Evolutionary conservation across 1,284 basidiomycete species (phyloP), one percentile per base, ranked within the genome.

Genomic region (Takashimella tepidaria): DNA sequence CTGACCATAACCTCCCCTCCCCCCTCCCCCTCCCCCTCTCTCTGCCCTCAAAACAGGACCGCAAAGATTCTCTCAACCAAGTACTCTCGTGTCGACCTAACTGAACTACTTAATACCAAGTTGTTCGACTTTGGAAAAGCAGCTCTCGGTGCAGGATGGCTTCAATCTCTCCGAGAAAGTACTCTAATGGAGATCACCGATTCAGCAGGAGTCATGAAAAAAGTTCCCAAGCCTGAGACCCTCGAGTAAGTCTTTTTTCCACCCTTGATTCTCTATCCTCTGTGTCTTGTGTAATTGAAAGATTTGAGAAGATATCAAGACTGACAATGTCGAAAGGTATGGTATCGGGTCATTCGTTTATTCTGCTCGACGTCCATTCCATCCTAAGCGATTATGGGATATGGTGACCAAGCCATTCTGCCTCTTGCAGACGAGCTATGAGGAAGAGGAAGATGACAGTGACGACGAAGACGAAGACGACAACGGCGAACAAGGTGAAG

Each of bases 351-450:
- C 64, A 11, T 75, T 70, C 50, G 75, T 76, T 20, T 77, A 74
- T 57, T 57, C 66, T 10, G 65, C 70, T 12, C 59, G 74, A 20
- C 57, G 77, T 10, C 79, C 79, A 0, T 79, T 80, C 65, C 75
- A 78, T 45, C 77, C 79, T 0, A 60, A 64, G 20, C 66, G 78
- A 19, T 63, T 80, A 0, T 80, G 78, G 79, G 59, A 79, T 19
- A 61, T 75, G 40, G 68, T 78, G 21, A 60, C 60, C 6, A 58
- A 73, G 22, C 72, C 74, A 5, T 77, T 79, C 56, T 77, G 77
- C 43, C 72, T 79, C 27, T 62, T 73, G 23, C 72, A 72, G 51
- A 62, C 60, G 24, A 59, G 58, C 5, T 55, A 61, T 49, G 73
- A 73, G 21, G 73, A 76, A 16, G 31, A 16, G 10, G 31, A 37